A percentile compares a stretch with the other conserved stretches of the same genome.
These are phyloP conservation scores for Millerozyma acaciae DNA, from an alignment of 805 yeast genomes.

Conservation along the genomic window DNA sequence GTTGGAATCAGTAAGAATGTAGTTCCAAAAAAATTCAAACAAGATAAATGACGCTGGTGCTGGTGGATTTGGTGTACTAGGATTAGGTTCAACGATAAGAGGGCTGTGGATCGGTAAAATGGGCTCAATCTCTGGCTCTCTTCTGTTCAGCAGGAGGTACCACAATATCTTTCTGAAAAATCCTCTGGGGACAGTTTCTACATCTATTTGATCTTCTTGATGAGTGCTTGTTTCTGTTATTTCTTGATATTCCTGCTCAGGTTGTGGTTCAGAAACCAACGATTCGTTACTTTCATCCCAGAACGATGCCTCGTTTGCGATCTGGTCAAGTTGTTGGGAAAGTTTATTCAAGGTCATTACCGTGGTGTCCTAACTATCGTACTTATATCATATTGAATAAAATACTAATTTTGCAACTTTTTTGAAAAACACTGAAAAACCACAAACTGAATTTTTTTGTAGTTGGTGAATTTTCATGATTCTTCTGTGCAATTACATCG, in stretches of 20 bases:
- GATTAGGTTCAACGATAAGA: not conserved
- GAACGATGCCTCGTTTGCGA: conserved; percentile 23
- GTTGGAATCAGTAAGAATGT: conserved; percentile 12
- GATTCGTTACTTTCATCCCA: conserved; percentile 10
- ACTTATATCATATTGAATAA: too few species aligned
- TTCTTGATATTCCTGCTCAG: too few species aligned
- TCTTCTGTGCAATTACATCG: too few species aligned
- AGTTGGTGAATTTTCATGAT: too few species aligned
- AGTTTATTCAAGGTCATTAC: conserved; percentile 1
- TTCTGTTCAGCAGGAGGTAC: conserved; percentile 1
- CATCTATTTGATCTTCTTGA: not conserved
- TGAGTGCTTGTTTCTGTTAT: too few species aligned
- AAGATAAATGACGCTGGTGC: conserved; percentile 6
- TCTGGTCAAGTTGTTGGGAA: conserved; percentile 17
- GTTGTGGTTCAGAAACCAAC: too few species aligned
- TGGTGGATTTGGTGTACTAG: conserved; percentile 4
- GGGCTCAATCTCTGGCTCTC: conserved; percentile 11
- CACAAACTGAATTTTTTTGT: too few species aligned
- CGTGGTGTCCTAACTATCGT: too few species aligned
- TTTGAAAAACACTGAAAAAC: too few species aligned
- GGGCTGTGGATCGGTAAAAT: conserved; percentile 14
- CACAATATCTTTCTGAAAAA: conserved; percentile 3
- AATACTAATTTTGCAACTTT: too few species aligned
- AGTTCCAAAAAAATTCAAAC: conserved; percentile 12
- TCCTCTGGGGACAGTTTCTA: conserved; percentile 1